Conservation (phyloP, 1,284 basidiomycete genomes). For the Salmacisia buchloeana region DNA sequence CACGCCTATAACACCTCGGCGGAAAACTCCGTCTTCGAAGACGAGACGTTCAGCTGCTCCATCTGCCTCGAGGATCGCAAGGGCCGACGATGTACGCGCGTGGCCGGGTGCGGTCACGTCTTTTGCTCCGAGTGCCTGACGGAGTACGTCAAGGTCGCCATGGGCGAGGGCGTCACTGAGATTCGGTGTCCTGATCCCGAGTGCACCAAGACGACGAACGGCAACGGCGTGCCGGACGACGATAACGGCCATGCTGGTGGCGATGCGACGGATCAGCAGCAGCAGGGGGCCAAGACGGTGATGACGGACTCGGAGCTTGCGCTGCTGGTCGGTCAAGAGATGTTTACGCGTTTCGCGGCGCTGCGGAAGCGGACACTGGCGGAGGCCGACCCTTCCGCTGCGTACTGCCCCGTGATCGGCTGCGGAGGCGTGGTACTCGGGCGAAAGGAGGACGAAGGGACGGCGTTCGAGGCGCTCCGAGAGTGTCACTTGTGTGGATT, state of each 20-base stretch:
- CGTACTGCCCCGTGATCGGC: constrained; percentile 25
- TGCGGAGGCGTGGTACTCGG: constrained; percentile 25
- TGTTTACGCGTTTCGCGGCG: constrained; percentile 17
- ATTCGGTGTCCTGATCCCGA: constrained; percentile 26
- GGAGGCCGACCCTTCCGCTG: constrained; percentile 29
- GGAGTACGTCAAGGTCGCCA: constrained; percentile 22
- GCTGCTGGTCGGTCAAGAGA: constrained; percentile 15
- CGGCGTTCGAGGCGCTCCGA: constrained; percentile 28
- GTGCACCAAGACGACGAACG: constrained; percentile 16
- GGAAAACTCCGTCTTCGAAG: constrained; percentile 17
- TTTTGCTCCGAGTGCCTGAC: constrained; percentile 29
- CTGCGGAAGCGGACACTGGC: constrained; percentile 23
- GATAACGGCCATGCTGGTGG: background rate
- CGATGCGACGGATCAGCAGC: background rate
- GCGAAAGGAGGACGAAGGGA: constrained; percentile 23
- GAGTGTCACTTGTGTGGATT: constrained; percentile 27
- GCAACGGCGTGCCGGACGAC: too few species aligned
- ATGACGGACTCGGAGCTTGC: constrained; percentile 19
- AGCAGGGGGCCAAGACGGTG: background rate
- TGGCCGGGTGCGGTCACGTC: constrained; percentile 25
- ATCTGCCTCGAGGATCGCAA: constrained; percentile 32
- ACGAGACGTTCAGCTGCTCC: constrained; percentile 26
- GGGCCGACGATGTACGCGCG: constrained; percentile 20
- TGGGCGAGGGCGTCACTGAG: constrained; percentile 22
- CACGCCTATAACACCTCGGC: constrained; percentile 12